Base-by-base conservation (phyloP, 257 asterid species). In the Nicotiana benthamiana region DNA sequence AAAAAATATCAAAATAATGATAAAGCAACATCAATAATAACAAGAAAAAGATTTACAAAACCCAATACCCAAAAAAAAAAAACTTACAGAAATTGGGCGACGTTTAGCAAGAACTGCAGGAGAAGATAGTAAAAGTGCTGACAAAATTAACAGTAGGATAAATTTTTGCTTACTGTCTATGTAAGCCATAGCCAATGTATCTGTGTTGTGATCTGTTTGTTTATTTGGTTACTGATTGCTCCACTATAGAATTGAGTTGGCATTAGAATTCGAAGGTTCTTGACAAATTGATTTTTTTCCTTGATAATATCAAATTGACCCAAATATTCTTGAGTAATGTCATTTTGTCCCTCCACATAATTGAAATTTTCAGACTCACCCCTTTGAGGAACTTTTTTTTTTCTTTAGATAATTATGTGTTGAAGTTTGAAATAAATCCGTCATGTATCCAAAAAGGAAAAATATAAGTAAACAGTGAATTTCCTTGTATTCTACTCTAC, bases 61-160 rank as follows among this genome's bases (percentile, higher is more conserved):
- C 48, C 27, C 46, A 60, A 28, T 8, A 59, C 40, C 80, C 72
- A 15, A 46, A 32, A 75, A 54, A 3, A 12, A 36, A 30, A 57
- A 12, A 80, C 90, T 88, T 87, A 95, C 99, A 63, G 97, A 84
- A 80, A 93, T 91, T 43, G 96, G 97, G 66, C 40, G 82, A 36
- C 97, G 92, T 81, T 93, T 95, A 20, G 97, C 94, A 68, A 82
- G 80, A 82, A 86, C 91, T 79, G 60, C 86, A 83, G 77, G 12
- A 75, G 88, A 85, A 67, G 52, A 84, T 9, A 88, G 82, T 1
- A 85, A 62, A 79, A 85, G 9, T 63, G 90, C 59, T 17, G 85
- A 82, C 81, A 80, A 84, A 53, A 82, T 17, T 1, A 85, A 3
- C 1, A 79, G 28, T 16, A 78, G 11, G 1, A 63, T 43, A 16